phyloP scores from a whole-genome alignment of 495 filamentous ascomycete genomes.

The Daldinia bambusicola region DNA sequence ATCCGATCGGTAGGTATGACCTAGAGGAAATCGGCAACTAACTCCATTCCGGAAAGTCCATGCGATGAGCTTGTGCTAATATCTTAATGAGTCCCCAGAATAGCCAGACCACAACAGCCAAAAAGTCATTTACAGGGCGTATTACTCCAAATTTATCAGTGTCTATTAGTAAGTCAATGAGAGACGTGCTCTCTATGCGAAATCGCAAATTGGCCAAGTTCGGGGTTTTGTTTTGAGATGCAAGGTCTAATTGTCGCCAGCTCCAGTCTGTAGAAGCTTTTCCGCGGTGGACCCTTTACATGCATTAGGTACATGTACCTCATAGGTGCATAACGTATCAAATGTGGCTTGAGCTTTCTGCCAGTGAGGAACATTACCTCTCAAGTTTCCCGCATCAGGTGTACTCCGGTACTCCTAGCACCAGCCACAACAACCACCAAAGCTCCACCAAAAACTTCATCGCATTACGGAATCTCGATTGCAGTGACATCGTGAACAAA shows the following conservation, averaged over 20 bases:
- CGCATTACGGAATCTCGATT: slow-evolving; percentile 4
- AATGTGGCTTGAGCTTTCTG: slow-evolving; percentile 18
- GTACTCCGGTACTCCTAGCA: not conserved
- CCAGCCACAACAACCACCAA: slow-evolving; percentile 22
- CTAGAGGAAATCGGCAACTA: slow-evolving; percentile 8
- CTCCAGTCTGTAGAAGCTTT: not conserved
- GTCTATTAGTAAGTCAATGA: not conserved
- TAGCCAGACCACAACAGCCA: not conserved
- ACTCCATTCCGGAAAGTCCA: slow-evolving; percentile 39
- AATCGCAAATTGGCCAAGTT: slow-evolving; percentile 1
- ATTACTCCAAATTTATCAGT: not conserved
- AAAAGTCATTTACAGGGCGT: slow-evolving; percentile 1
- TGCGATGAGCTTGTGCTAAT: slow-evolving; percentile 11
- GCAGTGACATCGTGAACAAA: slow-evolving; percentile 20
- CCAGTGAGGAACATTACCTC: not conserved
- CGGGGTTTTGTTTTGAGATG: slow-evolving; percentile 4
- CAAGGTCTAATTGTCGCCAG: not conserved
- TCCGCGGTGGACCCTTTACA: too few relatives aligned
- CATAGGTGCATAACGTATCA: not conserved
- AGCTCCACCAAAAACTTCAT: slow-evolving; percentile 42
- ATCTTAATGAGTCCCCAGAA: not conserved
- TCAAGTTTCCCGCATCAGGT: too few relatives aligned
- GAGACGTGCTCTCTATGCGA: not conserved
- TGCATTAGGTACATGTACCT: too few relatives aligned
- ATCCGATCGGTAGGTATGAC: slow-evolving; percentile 28